Evolutionary conservation across 441 rosid species (phyloP).

Genomic region (Geranium incanum): DNA sequence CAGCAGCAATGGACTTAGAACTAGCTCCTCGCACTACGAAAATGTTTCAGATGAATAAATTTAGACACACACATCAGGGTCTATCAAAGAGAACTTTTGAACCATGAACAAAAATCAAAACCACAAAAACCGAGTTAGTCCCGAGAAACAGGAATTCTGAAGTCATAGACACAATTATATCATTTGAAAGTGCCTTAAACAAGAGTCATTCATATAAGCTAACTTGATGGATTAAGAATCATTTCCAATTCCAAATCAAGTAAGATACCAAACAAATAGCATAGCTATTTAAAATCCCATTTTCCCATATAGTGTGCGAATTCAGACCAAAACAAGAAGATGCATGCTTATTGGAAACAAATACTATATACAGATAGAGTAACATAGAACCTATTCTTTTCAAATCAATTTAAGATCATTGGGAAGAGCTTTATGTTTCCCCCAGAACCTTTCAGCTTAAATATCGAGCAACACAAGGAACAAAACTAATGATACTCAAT

Average conservation of each 20-base stretch:
- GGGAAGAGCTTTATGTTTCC: neutral
- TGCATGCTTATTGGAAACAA: neutral
- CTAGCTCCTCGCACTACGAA: neutral
- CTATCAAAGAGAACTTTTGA: neutral
- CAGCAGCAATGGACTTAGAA: neutral
- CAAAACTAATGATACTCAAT: neutral
- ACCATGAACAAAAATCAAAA: neutral
- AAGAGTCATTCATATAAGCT: too few relatives aligned
- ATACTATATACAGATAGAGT: neutral
- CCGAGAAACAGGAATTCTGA: neutral
- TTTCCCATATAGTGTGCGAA: neutral
- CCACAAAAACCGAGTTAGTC: neutral
- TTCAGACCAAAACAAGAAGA: neutral
- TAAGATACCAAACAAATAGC: too few relatives aligned
- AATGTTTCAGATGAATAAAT: too few relatives aligned
- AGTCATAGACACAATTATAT: too few relatives aligned
- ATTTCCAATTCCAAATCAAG: neutral
- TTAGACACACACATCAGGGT: too few relatives aligned
- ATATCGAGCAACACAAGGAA: neutral
- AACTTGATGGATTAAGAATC: too few relatives aligned
- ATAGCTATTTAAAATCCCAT: too few relatives aligned
- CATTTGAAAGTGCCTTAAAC: neutral
- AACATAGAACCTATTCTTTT: neutral
- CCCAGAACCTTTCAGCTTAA: neutral
- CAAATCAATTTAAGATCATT: neutral